Evolutionary conservation across 1,139 yeast genomes (phyloP), one percentile per base, ranked within the genome.

Genomic region (Arxiozyma heterogenica): DNA sequence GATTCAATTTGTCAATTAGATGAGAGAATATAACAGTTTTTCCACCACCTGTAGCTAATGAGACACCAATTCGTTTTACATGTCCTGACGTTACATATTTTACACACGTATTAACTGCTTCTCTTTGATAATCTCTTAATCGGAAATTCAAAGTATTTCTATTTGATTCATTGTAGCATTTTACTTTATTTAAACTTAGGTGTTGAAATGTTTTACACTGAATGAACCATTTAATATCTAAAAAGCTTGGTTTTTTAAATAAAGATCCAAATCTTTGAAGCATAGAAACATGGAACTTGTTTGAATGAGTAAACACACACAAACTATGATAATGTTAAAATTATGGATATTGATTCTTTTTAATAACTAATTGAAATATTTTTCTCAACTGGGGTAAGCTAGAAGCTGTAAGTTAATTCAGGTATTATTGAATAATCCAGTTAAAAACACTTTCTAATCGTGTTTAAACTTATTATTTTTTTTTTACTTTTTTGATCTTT

Each of bases 41-140:
- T 1, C 98, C 98, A 20, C 96, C 94, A 0, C 98, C 98, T 0
- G 98, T 93, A 6, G 97, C 96, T 51, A 93, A 69, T 18, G 90
- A 86, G 1, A 89, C 90, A 0, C 94, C 97, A 1, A 90, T 80
- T 50, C 95, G 73, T 23, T 75, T 70, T 15, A 15, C 17, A 4
- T 73, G 66, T 0, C 84, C 83, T 0, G 68, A 61, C 0, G 62
- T 57, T 4, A 88, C 68, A 0, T 89, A 79, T 0, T 68, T 61
- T 1, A 81, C 62, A 30, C 93, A 81, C 0, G 76, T 67, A 0
- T 77, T 65, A 1, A 90, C 79, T 48, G 96, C 93, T 49, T 84
- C 83, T 47, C 75, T 67, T 66, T 91, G 98, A 63, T 91, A 91
- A 21, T 80, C 82, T 41, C 86, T 68, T 2, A 82, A 72, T 30